A percentile compares a stretch with the other conserved stretches of the same genome.
Conservation (phyloP, 306 rosid genomes). For the Dicorynia guianensis region DNA sequence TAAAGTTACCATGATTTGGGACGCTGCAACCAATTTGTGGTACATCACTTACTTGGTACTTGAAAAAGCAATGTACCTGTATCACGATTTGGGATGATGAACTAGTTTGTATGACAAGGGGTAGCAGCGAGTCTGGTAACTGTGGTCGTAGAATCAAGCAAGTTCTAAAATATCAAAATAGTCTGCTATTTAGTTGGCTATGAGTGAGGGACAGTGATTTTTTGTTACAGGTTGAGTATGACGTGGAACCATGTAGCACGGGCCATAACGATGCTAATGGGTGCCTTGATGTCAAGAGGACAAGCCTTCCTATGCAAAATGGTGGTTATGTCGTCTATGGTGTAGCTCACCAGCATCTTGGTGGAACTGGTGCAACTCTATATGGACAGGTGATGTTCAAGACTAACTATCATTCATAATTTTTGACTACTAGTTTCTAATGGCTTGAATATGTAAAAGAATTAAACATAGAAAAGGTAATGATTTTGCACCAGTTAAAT, state of each 20-base stretch:
- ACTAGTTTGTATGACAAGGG: too few relatives aligned
- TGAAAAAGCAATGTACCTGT: too few relatives aligned
- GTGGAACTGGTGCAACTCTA: constrained; percentile 55
- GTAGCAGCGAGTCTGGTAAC: too few relatives aligned
- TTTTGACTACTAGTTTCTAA: not conserved
- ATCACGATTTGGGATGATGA: too few relatives aligned
- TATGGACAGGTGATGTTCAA: constrained; percentile 54
- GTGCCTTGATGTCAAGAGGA: constrained; percentile 38
- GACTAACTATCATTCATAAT: not conserved
- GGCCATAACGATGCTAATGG: not conserved
- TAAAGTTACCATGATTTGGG: too few relatives aligned
- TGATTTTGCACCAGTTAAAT: not conserved
- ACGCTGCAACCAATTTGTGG: too few relatives aligned
- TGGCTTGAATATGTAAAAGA: not conserved
- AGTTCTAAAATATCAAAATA: not conserved
- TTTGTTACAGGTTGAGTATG: constrained; percentile 51
- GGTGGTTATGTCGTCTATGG: constrained; percentile 60
- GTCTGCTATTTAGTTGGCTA: not conserved
- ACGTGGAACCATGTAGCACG: constrained; percentile 47
- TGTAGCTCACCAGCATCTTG: constrained; percentile 67
- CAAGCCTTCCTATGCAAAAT: constrained; percentile 33
- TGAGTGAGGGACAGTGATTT: not conserved
- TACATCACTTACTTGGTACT: too few relatives aligned
- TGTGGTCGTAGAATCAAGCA: too few relatives aligned
- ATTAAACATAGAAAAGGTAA: not conserved